Evolutionary conservation across 2,329 filamentous ascomycete genomes (phyloP), one percentile per base, ranked within the genome.

Genomic region (Grosmannia clavigera): DNA sequence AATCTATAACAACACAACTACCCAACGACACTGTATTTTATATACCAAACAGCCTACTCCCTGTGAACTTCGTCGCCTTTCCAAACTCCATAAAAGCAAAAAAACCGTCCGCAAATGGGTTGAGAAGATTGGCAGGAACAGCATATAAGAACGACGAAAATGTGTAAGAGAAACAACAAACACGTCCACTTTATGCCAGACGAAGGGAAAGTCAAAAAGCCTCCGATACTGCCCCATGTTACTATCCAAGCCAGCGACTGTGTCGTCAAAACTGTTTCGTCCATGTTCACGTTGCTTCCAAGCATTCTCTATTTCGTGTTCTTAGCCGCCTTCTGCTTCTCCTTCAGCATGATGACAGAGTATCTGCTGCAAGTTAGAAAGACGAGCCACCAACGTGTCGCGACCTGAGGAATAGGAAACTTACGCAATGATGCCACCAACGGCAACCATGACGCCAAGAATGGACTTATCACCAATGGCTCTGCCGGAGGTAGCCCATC

Each of bases 401-500:
- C 25, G 12, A 11, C 2, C 10, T 31, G n/a, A 40, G 25, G 52
- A 3, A 43, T 29, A 6, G 3, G 16, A 4, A 27, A 75, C 79
- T 71, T 72, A 84, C 79, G 74, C 71, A 57, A 83, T 74, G 57
- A 84, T 83, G 52, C 81, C 82, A 31, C 74, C 76, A 57, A 85
- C 72, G 6, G 81, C 82, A 62, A 82, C 68, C 6, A 81, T 68
- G 40, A 84, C 78, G 29, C 81, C 81, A 52, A 81, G 63, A 27
- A 83, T 69, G 5, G 78, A 78, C 68, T 76, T 81, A 66, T 83
- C 81, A 16, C 77, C 76, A 33, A 82, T 76, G 11, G 77, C 75
- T n/a, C 81, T 72, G 10, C 81, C 79, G 12, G 78, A 82, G 0
- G 73, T 75, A 60, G 75, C 72, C 83, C 83, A 86, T 35, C 83